A percentile compares a stretch with the other conserved stretches of the same genome.
Evolutionary conservation across 495 filamentous ascomycete genomes (phyloP).

Genomic region (Pyrenopolyporus hunteri): DNA sequence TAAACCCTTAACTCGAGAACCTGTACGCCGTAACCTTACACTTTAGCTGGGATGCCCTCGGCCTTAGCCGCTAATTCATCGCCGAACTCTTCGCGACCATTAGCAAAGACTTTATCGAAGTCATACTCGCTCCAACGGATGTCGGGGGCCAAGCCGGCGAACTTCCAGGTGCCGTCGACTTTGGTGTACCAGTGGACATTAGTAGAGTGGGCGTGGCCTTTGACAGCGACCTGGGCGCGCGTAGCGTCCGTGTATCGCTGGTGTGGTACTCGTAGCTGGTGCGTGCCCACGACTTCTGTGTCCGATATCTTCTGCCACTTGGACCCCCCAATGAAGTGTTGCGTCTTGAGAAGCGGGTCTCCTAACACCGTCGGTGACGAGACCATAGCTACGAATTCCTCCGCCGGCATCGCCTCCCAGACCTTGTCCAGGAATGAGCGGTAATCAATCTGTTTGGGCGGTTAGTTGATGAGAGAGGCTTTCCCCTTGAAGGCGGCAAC

Average conservation of each 20-base stretch:
- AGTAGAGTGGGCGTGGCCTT: slow-evolving; percentile 73
- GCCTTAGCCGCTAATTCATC: slow-evolving; percentile 27
- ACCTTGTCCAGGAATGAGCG: slow-evolving; percentile 72
- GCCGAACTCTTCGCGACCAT: slow-evolving; percentile 53
- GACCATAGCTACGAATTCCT: slow-evolving; percentile 73
- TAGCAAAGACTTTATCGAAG: slow-evolving; percentile 59
- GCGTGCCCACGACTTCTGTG: slow-evolving; percentile 70
- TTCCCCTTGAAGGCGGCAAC: slow-evolving; percentile 14
- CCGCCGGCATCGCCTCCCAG: slow-evolving; percentile 75
- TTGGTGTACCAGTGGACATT: slow-evolving; percentile 77
- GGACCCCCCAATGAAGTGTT: slow-evolving; percentile 76
- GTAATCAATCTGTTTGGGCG: slow-evolving; percentile 65
- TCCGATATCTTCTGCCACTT: slow-evolving; percentile 75
- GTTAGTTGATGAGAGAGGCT: background rate
- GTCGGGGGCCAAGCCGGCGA: slow-evolving; percentile 73
- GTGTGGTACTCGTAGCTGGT: slow-evolving; percentile 80
- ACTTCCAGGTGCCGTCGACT: slow-evolving; percentile 81
- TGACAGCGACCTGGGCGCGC: slow-evolving; percentile 57
- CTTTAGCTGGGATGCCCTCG: slow-evolving; percentile 32
- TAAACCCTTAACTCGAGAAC: background rate
- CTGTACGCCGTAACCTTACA: background rate
- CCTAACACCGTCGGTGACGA: slow-evolving; percentile 71
- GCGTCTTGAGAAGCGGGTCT: slow-evolving; percentile 71
- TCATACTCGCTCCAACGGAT: slow-evolving; percentile 78
- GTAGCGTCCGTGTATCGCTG: slow-evolving; percentile 64